phyloP scores from a whole-genome alignment of 164 flowering plant species.

The Magnolia changhungtana region DNA sequence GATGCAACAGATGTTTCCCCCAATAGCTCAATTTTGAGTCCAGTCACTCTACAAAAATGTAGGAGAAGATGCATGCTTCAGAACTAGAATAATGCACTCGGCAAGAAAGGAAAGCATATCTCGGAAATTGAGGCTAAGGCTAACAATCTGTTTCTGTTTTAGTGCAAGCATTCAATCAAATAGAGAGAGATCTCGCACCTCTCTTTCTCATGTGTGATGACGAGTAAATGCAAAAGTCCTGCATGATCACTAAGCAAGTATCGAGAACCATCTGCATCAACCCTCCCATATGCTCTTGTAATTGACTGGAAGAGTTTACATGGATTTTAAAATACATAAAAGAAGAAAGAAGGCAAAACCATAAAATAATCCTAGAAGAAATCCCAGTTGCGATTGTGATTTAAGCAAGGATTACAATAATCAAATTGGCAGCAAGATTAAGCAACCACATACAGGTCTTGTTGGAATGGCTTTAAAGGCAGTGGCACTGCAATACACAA shows the following conservation, averaged over 20 bases:
- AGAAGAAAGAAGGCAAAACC: neutral
- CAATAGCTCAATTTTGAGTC: constrained; percentile 88
- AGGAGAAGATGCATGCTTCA: constrained; percentile 5
- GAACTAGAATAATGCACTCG: neutral
- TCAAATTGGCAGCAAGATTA: neutral
- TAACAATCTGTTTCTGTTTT: neutral
- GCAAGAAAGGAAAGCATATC: neutral
- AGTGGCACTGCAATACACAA: constrained; percentile 88
- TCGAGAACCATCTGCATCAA: constrained; percentile 97
- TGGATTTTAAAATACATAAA: neutral
- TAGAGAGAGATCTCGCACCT: constrained; percentile 39
- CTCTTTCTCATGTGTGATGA: constrained; percentile 91
- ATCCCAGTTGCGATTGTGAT: too few species aligned
- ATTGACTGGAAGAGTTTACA: constrained; percentile 56
- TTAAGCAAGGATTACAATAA: too few species aligned
- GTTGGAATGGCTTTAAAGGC: constrained; percentile 89
- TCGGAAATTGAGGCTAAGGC: neutral
- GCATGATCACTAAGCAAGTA: constrained; percentile 93
- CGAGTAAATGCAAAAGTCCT: constrained; percentile 92
- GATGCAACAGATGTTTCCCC: constrained; percentile 98
- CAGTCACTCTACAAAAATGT: constrained; percentile 69
- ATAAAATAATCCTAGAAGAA: neutral
- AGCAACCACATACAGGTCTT: constrained; percentile 60
- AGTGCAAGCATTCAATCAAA: neutral
- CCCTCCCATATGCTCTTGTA: constrained; percentile 92